These are phyloP conservation scores for Trichosanthes truncata DNA, from an alignment of 306 rosid species.

Conservation along the genomic window DNA sequence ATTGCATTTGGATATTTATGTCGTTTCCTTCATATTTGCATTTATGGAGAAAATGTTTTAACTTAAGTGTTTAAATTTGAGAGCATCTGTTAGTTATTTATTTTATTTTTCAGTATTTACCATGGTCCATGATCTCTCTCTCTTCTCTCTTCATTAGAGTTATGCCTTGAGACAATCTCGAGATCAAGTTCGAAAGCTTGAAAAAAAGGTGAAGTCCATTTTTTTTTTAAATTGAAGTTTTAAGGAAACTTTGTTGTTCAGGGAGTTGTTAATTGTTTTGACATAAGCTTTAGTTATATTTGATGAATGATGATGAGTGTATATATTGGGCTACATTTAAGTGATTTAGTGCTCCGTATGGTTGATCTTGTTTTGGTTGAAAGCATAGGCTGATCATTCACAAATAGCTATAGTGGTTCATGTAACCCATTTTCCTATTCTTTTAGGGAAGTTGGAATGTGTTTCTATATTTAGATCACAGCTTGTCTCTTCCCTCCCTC, in stretches of 20 bases:
- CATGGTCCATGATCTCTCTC: background rate
- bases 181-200: conserved; percentile 55
- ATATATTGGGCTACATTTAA: background rate
- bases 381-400: background rate
- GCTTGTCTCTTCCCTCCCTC: background rate
- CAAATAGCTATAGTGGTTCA: background rate
- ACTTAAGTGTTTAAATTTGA: background rate
- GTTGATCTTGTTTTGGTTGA: background rate
- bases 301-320: background rate
- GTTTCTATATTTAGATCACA: background rate
- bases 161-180: conserved; percentile 53
- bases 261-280: background rate
- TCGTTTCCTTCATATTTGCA: background rate
- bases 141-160: conserved; percentile 40
- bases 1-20: background rate
- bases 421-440: background rate
- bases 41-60: background rate
- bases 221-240: background rate
- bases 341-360: background rate
- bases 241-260: background rate
- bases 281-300: background rate
- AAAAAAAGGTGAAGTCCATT: conserved; percentile 49
- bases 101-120: conserved; percentile 2
- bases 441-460: background rate
- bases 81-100: background rate